Conservation (phyloP, 768 basidiomycete genomes). For the Peribolospora baueri region DNA sequence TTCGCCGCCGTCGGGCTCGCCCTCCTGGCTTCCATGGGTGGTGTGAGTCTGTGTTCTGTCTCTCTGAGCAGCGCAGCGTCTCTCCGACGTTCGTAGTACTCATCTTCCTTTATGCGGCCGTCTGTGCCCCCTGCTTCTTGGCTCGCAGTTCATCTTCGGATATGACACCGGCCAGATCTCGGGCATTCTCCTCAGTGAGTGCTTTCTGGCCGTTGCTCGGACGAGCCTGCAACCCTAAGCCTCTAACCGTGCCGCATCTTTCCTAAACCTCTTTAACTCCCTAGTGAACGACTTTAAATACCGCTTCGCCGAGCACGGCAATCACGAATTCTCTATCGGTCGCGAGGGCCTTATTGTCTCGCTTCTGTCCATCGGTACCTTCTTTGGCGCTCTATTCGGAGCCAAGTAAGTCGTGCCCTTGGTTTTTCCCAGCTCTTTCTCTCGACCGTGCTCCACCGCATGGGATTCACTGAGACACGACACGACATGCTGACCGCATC, state of each 20-base stretch:
- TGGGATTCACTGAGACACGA: too few species aligned
- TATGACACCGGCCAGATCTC: constrained; percentile 59
- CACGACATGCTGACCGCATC: too few species aligned
- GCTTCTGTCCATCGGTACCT: constrained; percentile 42
- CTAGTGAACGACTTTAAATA: constrained; percentile 5
- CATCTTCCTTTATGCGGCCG: background rate
- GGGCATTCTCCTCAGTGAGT: constrained; percentile 46
- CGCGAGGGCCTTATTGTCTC: constrained; percentile 38
- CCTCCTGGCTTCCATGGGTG: constrained; percentile 44
- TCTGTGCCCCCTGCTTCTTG: background rate
- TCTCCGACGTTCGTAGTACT: background rate
- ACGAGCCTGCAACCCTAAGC: background rate
- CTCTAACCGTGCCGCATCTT: background rate
- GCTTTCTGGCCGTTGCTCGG: constrained; percentile 26
- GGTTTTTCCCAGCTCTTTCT: background rate
- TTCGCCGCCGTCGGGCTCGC: constrained; percentile 40
- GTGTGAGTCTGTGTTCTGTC: constrained; percentile 10
- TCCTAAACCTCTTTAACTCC: too few species aligned
- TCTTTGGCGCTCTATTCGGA: constrained; percentile 36
- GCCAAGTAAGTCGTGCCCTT: constrained; percentile 27
- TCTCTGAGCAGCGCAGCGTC: constrained; percentile 8
- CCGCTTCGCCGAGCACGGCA: constrained; percentile 34
- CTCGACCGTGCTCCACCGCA: background rate
- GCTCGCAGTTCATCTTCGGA: background rate
- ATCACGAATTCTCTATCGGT: constrained; percentile 27